Evolutionary conservation across 139 green algal genomes (phyloP).

Genomic region (Dunaliella primolecta): DNA sequence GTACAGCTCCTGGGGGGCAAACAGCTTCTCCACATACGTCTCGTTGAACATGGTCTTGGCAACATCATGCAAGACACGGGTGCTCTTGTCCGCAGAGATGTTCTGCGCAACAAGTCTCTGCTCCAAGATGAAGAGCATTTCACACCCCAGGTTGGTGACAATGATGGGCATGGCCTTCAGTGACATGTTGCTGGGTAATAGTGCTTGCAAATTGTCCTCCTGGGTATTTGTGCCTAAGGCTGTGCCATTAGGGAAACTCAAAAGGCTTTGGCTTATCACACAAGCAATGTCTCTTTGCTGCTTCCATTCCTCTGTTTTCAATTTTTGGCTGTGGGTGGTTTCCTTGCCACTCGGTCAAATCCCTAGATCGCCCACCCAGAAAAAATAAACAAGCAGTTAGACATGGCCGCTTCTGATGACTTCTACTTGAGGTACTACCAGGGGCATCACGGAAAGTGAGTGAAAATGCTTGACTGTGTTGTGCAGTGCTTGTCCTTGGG

Average conservation of each 20-base stretch:
- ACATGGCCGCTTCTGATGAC: conserved; percentile 51
- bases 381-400: no score
- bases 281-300: no score
- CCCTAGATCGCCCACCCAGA: no score
- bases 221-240: no score
- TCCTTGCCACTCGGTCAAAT: no score
- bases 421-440: conserved; percentile 97
- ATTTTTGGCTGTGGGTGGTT: no score
- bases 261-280: no score
- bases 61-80: conserved; percentile 61
- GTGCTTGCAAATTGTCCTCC: no score
- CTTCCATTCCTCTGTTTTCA: no score
- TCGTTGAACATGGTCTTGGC: conserved; percentile 56
- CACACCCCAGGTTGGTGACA: conserved; percentile 58
- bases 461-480: not conserved
- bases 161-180: conserved; percentile 64
- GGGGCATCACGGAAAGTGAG: conserved; percentile 44
- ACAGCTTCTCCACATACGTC: conserved; percentile 56
- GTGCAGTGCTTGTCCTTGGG: not conserved
- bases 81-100: conserved; percentile 56
- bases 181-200: conserved; percentile 46
- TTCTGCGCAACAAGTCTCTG: conserved; percentile 70
- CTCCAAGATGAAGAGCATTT: conserved; percentile 81
- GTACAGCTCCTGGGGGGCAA: conserved; percentile 60
- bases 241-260: no score